These are phyloP conservation scores for button mushroom (Agaricus bisporus) DNA, from an alignment of 768 basidiomycete species.

Conservation along the genomic window DNA sequence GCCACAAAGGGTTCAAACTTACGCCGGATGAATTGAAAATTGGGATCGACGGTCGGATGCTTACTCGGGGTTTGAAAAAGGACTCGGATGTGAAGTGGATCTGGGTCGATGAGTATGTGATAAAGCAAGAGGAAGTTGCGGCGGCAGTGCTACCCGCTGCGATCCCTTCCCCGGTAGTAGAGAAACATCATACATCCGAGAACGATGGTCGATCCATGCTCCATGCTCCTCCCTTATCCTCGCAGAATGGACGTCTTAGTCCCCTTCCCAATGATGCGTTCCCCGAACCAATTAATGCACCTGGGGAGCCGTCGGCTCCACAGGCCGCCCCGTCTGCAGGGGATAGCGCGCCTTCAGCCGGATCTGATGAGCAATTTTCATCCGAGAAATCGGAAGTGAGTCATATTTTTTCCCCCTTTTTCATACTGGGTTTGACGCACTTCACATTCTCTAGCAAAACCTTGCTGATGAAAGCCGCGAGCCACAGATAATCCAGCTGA, in stretches of 20 bases:
- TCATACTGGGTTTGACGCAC: neutral
- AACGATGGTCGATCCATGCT: neutral
- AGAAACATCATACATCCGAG: neutral
- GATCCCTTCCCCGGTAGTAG: neutral
- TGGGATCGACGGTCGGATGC: conserved; percentile 26
- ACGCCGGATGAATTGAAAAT: conserved; percentile 28
- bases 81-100: conserved; percentile 15
- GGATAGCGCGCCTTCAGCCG: neutral
- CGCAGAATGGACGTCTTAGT: neutral
- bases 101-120: conserved; percentile 11
- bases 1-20: conserved; percentile 35
- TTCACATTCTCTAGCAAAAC: neutral
- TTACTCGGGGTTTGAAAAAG: conserved; percentile 22
- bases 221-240: neutral
- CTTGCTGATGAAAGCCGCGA: neutral
- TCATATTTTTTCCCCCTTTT: neutral
- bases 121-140: conserved; percentile 7
- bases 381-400: neutral
- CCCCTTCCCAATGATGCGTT: neutral
- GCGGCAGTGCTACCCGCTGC: neutral
- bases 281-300: neutral
- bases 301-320: too few species aligned
- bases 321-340: neutral
- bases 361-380: neutral
- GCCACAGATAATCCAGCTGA: neutral